Conservation (phyloP, 495 filamentous ascomycete species). For the Neurospora cerealis region DNA sequence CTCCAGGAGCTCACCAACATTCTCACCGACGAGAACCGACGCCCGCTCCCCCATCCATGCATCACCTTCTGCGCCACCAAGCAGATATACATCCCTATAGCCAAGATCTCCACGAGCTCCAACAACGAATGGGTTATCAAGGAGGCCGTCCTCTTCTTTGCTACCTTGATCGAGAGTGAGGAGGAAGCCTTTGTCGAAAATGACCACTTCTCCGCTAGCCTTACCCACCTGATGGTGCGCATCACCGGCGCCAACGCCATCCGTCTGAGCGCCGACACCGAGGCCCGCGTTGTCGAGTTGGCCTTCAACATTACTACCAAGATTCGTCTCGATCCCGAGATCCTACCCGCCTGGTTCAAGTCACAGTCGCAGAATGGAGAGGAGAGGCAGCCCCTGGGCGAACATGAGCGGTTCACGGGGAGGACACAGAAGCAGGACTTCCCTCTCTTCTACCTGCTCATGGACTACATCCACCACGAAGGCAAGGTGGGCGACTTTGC, state of each 20-base stretch:
- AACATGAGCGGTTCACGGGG: slow-evolving; percentile 65
- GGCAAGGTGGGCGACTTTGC: slow-evolving; percentile 93
- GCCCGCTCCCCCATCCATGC: slow-evolving; percentile 79
- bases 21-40: slow-evolving; percentile 79
- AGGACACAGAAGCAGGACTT: slow-evolving; percentile 87
- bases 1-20: slow-evolving; percentile 62
- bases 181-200: slow-evolving; percentile 88
- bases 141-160: slow-evolving; percentile 76
- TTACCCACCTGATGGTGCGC: slow-evolving; percentile 69
- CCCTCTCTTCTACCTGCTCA: slow-evolving; percentile 85
- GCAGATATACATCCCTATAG: slow-evolving; percentile 77
- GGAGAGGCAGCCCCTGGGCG: slow-evolving; percentile 29
- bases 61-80: slow-evolving; percentile 72
- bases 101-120: slow-evolving; percentile 70
- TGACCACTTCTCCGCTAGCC: slow-evolving; percentile 66
- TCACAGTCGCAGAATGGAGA: slow-evolving; percentile 34
- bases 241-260: slow-evolving; percentile 54
- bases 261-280: slow-evolving; percentile 55
- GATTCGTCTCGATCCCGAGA: slow-evolving; percentile 76
- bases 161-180: slow-evolving; percentile 87
- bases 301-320: slow-evolving; percentile 92
- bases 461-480: slow-evolving; percentile 93
- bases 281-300: slow-evolving; percentile 78
- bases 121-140: slow-evolving; percentile 71
- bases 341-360: slow-evolving; percentile 83